A percentile compares a stretch with the other conserved stretches of the same genome.
These are phyloP conservation scores for Cytospora leucostoma DNA, from an alignment of 2,329 filamentous ascomycete species.

Conservation along the genomic window DNA sequence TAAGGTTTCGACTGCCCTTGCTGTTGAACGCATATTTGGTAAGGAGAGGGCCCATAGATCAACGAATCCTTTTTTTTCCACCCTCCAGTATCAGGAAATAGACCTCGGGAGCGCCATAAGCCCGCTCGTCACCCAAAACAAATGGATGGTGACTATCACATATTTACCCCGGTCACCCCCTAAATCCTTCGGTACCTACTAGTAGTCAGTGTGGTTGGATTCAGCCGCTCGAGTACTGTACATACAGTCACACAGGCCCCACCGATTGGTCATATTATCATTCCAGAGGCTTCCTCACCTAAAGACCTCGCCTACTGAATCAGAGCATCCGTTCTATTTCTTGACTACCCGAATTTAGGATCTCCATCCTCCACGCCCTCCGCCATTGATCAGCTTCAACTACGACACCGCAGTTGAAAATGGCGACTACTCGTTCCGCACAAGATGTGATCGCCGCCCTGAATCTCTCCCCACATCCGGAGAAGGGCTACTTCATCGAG, in stretches of 20 bases:
- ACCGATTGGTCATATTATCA: background rate
- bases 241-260: background rate
- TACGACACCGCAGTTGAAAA: background rate
- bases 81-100: background rate
- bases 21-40: background rate
- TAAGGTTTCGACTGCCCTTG: no score
- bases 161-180: background rate
- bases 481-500: slow-evolving; percentile 9
- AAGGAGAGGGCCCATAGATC: background rate
- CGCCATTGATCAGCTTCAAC: background rate
- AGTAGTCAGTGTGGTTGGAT: background rate
- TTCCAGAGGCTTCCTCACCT: background rate
- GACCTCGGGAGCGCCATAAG: no score
- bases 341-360: background rate
- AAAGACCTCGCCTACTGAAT: background rate
- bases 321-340: background rate
- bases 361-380: background rate
- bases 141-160: background rate
- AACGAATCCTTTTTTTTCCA: background rate
- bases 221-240: background rate
- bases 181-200: background rate
- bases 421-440: slow-evolving; percentile 6
- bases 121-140: no score
- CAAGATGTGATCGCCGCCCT: slow-evolving; percentile 7
- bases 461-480: slow-evolving; percentile 8